Percentiles rank a stretch among this genome's conserved stretches.
Evolutionary conservation across 2,329 filamentous ascomycete species (phyloP).

Genomic region (Aspergillus hiratsukae): DNA sequence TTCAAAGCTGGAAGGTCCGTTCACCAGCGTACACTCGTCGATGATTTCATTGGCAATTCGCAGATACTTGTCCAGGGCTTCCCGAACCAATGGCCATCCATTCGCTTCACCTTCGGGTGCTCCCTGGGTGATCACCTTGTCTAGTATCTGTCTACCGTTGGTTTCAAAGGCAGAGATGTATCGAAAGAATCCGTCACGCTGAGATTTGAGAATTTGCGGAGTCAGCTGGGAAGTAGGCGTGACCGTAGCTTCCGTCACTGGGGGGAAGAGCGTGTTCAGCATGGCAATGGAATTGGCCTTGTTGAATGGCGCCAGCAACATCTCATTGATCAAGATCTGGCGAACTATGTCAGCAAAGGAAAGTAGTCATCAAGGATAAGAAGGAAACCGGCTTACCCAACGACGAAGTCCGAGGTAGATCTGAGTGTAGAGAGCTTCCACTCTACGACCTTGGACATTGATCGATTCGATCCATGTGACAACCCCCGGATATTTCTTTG

Average conservation of each 20-base stretch:
- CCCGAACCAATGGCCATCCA: constrained; percentile 50
- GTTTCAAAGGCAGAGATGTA: constrained; percentile 57
- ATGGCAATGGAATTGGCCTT: constrained; percentile 64
- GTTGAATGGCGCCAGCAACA: constrained; percentile 58
- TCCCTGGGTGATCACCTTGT: constrained; percentile 51
- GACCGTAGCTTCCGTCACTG: constrained; percentile 41
- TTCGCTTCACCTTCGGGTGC: constrained; percentile 49
- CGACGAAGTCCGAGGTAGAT: constrained; percentile 59
- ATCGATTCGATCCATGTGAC: constrained; percentile 53
- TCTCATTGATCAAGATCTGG: constrained; percentile 61
- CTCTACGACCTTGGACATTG: constrained; percentile 47
- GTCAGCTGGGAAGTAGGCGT: constrained; percentile 52
- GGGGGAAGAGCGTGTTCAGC: constrained; percentile 64
- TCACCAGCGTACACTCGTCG: constrained; percentile 53
- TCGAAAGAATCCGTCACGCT: constrained; percentile 60
- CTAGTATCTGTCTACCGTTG: constrained; percentile 50
- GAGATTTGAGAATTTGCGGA: constrained; percentile 47
- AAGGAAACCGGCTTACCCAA: constrained; percentile 49
- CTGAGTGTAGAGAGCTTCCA: constrained; percentile 56
- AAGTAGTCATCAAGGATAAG: constrained; percentile 15
- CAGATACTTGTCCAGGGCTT: constrained; percentile 56
- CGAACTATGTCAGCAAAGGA: not conserved
- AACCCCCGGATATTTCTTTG: constrained; percentile 51
- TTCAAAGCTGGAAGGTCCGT: constrained; percentile 38
- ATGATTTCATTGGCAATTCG: constrained; percentile 57